Evolutionary conservation across 805 yeast species (phyloP), one percentile per base, ranked within the genome.

Genomic region (Metschnikowia shivogae): DNA sequence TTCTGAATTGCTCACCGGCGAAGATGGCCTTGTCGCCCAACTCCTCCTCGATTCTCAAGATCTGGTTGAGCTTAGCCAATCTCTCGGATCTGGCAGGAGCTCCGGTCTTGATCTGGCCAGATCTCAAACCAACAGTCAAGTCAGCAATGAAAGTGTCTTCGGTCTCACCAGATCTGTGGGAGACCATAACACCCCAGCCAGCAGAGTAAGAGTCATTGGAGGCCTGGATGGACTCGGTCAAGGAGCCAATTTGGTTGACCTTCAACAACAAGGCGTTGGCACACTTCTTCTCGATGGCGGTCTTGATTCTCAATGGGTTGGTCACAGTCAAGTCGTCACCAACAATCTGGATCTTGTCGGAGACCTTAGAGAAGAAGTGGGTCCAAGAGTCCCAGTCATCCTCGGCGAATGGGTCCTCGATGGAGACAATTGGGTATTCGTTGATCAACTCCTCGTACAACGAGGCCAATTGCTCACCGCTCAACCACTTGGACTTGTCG

Each of bases 41-140:
- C 79, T 87, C 95, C 80, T 92, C 96, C 82, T 93, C 98, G 66
- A 92, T 92, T 80, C 98, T 88, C 73, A 92, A 82, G 74, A 92
- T 84, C 82, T 92, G 97, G 90, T 92, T 92, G 74, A 86, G 84
- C 81, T 92, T 92, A 72, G 98, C 98, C 75, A 93, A 85, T 85
- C 99, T 92, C 82, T 92, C 99, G 60, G 97, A 88, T 81, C 99
- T 90, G 62, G 97, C 96, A 70, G 98, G 98, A 70, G 99, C 98
- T 84, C 99, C 99, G 61, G 97, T 88, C 90, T 92, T 92, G 77
- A 92, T 87, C 82, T 92, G 98, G 72, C 97, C 99, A 59, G 95
- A 64, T 84, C 97, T 89, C 73, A 92, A 82, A 81, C 98, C 98
- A 64, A 93, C 99, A 65, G 89, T 79, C 70, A 92, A 82, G 76